phyloP scores from a whole-genome alignment of 805 yeast species.

The Lipomyces oligophaga region DNA sequence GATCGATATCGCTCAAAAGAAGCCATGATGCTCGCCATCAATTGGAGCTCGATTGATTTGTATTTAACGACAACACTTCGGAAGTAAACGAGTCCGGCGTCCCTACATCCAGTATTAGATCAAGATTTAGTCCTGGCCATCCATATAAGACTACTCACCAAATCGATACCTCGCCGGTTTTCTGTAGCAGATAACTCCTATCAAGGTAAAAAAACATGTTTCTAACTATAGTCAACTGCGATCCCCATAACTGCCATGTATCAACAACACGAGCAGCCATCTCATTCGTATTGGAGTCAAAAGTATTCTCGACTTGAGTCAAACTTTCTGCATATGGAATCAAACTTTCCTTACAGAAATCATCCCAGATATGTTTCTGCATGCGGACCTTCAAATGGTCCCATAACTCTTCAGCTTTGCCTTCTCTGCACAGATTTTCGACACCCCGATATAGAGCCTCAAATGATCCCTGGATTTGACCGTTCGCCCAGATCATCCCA shows the following conservation, averaged over 20 bases:
- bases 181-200: conserved; percentile 31
- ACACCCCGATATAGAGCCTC: conserved; percentile 36
- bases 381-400: conserved; percentile 23
- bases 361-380: conserved; percentile 10
- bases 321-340: conserved; percentile 3
- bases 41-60: background rate
- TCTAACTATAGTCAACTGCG: conserved; percentile 28
- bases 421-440: conserved; percentile 35
- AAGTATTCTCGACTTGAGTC: background rate
- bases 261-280: conserved; percentile 26
- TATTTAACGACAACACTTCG: conserved; percentile 12
- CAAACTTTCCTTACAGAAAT: background rate
- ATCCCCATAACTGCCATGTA: conserved; percentile 26
- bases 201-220: conserved; percentile 36
- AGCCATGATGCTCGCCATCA: conserved; percentile 12
- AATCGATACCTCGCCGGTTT: conserved; percentile 23
- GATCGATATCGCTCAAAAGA: conserved; percentile 11
- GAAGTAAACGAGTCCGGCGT: conserved; percentile 19
- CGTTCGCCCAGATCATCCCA: conserved; percentile 12
- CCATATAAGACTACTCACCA: conserved; percentile 21
- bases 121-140: background rate
- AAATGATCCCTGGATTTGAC: conserved; percentile 22
- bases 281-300: background rate
- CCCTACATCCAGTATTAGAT: conserved; percentile 7
- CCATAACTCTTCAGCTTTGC: conserved; percentile 30